Conservation (phyloP, 176 grass and related monocot species). For the Musa schizocarpa region DNA sequence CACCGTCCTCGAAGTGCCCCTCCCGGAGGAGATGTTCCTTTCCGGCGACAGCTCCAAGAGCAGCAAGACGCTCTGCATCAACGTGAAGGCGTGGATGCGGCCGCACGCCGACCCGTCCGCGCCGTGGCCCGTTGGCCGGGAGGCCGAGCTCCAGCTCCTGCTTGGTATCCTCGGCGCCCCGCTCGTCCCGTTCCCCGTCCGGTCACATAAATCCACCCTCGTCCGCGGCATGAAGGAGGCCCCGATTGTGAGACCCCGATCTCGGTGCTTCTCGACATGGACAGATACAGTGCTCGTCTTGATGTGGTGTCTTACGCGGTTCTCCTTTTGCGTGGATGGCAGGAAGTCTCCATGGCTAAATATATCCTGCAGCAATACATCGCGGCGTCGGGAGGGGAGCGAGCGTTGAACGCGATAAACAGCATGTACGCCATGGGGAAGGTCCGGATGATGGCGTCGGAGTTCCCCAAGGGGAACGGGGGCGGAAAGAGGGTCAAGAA, state of each 20-base stretch:
- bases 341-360: conserved; percentile 8
- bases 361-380: conserved; percentile 13
- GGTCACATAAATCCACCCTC: background rate
- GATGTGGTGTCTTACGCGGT: no score
- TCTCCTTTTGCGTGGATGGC: background rate
- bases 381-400: conserved; percentile 2
- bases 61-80: background rate
- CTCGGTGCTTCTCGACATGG: no score
- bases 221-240: conserved; percentile 1
- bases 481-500: no score
- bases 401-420: conserved; percentile 5
- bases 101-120: background rate
- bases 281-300: no score
- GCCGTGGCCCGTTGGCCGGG: background rate
- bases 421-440: conserved; percentile 9
- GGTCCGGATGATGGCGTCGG: conserved; percentile 9
- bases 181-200: background rate
- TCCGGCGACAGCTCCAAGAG: background rate
- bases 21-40: conserved; percentile 15
- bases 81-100: background rate
- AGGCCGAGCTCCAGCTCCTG: background rate
- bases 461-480: background rate
- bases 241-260: background rate
- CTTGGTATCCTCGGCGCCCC: conserved; percentile 4
- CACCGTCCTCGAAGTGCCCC: conserved; percentile 10